phyloP scores from a whole-genome alignment of 495 filamentous ascomycete genomes.

The Aeminium ludgeri region DNA sequence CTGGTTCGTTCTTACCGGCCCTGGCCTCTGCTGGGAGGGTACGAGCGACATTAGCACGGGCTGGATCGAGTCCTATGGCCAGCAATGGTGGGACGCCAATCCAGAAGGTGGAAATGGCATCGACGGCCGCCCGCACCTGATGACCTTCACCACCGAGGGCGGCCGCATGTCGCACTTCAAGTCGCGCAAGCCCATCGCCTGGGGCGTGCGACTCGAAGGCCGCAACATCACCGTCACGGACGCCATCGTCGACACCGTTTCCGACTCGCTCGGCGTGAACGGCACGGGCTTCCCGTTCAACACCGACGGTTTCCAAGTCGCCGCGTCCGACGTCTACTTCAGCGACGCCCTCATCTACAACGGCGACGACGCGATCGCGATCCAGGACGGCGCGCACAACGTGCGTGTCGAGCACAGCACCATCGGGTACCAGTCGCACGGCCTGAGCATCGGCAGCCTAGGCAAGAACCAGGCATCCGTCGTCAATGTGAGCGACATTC shows the following conservation, averaged over 20 bases:
- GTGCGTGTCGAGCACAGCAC: conserved; percentile 24
- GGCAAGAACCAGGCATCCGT: conserved; percentile 21
- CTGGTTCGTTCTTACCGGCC: conserved; percentile 26
- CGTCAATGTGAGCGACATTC: conserved; percentile 27
- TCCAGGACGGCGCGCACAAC: conserved; percentile 25
- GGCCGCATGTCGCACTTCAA: conserved; percentile 27
- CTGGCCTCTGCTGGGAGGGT: conserved; percentile 24
- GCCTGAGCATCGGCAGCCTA: conserved; percentile 30
- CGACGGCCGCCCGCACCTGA: conserved; percentile 24
- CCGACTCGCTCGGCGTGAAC: neutral
- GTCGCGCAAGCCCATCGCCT: conserved; percentile 30
- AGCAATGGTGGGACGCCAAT: conserved; percentile 32
- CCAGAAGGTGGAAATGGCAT: conserved; percentile 25
- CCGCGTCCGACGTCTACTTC: conserved; percentile 25
- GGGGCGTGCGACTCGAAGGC: conserved; percentile 27
- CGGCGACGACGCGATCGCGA: conserved; percentile 30
- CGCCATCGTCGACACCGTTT: conserved; percentile 29
- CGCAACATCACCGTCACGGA: conserved; percentile 25
- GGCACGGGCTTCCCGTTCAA: conserved; percentile 30
- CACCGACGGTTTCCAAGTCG: conserved; percentile 30
- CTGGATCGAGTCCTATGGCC: conserved; percentile 32
- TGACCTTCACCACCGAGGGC: conserved; percentile 26
- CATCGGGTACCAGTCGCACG: conserved; percentile 29
- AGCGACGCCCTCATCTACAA: conserved; percentile 28
- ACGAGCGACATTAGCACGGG: conserved; percentile 23